Percentiles rank a stretch among this genome's conserved stretches.
These are phyloP conservation scores for Yamadazyma endophytica DNA, from an alignment of 805 yeast genomes.

Conservation along the genomic window DNA sequence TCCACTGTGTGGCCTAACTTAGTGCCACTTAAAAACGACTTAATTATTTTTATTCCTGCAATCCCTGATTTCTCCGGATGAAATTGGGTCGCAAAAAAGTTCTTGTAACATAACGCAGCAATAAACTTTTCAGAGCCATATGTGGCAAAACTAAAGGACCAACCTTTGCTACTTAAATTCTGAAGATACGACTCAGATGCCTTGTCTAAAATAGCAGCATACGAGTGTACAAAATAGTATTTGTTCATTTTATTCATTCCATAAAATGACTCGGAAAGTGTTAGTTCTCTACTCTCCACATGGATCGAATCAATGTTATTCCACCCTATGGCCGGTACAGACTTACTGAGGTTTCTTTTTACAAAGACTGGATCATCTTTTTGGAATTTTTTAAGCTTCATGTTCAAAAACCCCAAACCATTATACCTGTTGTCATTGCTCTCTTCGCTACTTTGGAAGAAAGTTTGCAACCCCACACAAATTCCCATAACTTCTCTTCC, in stretches of 20 bases:
- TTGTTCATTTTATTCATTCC: slow-evolving; percentile 64
- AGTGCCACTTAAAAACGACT: slow-evolving; percentile 57
- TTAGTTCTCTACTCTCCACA: slow-evolving; percentile 18
- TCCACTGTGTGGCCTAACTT: slow-evolving; percentile 20
- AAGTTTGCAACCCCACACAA: slow-evolving; percentile 92
- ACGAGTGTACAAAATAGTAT: slow-evolving; percentile 94
- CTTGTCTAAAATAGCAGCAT: slow-evolving; percentile 63
- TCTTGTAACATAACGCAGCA: slow-evolving; percentile 74
- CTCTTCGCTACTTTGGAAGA: slow-evolving; percentile 75
- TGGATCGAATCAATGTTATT: slow-evolving; percentile 44
- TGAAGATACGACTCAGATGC: slow-evolving; percentile 23
- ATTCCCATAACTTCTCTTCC: slow-evolving; percentile 94
- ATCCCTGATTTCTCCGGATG: slow-evolving; percentile 98
- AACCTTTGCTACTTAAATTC: slow-evolving; percentile 35
- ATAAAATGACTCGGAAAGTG: slow-evolving; percentile 36
- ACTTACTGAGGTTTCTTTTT: slow-evolving; percentile 43
- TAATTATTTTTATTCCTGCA: slow-evolving; percentile 79
- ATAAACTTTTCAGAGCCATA: slow-evolving; percentile 80
- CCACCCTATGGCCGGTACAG: slow-evolving; percentile 99
- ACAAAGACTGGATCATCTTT: slow-evolving; percentile 29
- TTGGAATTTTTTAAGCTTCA: slow-evolving; percentile 52
- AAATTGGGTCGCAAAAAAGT: slow-evolving; percentile 92
- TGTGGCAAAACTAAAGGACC: slow-evolving; percentile 69
- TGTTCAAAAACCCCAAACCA: slow-evolving; percentile 46
- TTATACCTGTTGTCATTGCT: slow-evolving; percentile 56